Conservation (phyloP, 176 grass and related monocot species). For the Cenchrus fungigraminus region DNA sequence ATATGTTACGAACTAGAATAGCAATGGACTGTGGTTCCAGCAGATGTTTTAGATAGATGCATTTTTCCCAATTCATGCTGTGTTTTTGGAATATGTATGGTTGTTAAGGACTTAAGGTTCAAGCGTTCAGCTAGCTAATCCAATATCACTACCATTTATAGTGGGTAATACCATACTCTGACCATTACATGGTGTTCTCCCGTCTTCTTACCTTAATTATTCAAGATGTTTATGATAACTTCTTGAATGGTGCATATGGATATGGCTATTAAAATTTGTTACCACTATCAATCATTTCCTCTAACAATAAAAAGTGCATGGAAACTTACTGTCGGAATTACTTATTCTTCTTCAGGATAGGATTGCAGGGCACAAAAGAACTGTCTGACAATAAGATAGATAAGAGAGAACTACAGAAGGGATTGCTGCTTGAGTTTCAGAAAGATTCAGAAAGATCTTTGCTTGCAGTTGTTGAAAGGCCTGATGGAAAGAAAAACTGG, state of each 20-base stretch:
- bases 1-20: background rate
- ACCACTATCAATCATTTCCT: conserved; percentile 1
- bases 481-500: conserved; percentile 98
- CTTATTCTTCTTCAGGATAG: conserved; percentile 58
- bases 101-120: background rate
- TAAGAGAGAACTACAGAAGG: conserved; percentile 78
- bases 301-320: conserved; percentile 1
- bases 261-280: background rate
- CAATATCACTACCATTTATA: background rate
- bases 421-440: conserved; percentile 84
- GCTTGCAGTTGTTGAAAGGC: conserved; percentile 79
- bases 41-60: background rate
- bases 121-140: background rate
- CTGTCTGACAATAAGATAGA: conserved; percentile 60
- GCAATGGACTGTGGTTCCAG: background rate
- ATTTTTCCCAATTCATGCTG: background rate
- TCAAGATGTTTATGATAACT: background rate
- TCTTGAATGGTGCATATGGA: background rate
- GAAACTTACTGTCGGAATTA: conserved; percentile 31
- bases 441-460: conserved; percentile 86
- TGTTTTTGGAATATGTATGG: background rate
- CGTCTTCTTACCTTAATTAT: background rate
- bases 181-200: background rate
- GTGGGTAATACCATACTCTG: too few relatives aligned
- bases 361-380: conserved; percentile 72